These are phyloP conservation scores for Lecanicillium sp. DNA, from an alignment of 2,329 filamentous ascomycete species.

Conservation along the genomic window DNA sequence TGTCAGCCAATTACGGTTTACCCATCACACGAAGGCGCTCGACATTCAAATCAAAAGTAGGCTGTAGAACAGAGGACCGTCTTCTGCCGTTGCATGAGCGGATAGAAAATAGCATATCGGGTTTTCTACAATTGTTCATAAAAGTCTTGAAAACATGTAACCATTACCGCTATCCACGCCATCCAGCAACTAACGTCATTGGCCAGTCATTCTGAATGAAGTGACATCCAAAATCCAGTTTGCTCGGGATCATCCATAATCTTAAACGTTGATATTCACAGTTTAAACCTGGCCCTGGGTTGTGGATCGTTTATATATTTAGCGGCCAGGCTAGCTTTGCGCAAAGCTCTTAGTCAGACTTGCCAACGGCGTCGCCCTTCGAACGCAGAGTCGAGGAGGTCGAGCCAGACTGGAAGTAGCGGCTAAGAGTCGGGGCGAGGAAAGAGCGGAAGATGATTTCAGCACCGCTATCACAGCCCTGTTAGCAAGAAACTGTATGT, in stretches of 20 bases:
- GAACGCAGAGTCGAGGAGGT: conserved; percentile 82
- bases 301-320: not conserved
- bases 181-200: too few species aligned
- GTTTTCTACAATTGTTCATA: too few species aligned
- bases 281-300: not conserved
- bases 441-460: conserved; percentile 96
- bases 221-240: too few species aligned
- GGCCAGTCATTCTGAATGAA: too few species aligned
- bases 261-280: not conserved
- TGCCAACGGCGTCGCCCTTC: conserved; percentile 73
- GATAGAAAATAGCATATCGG: too few species aligned
- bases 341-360: conserved; percentile 46
- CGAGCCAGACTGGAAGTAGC: conserved; percentile 74
- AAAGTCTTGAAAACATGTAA: too few species aligned
- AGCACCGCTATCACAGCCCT: conserved; percentile 60
- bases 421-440: conserved; percentile 81
- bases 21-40: too few species aligned
- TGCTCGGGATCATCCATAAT: not conserved
- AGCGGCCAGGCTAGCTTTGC: conserved; percentile 3
- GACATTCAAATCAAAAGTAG: too few species aligned
- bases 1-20: too few species aligned
- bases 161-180: too few species aligned
- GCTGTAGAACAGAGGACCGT: too few species aligned
- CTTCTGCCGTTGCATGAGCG: too few species aligned
- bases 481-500: conserved; percentile 8